Evolutionary conservation across 192 early-diverging fungal species (phyloP), one percentile per base, ranked within the genome.

Genomic region (Funneliformis geosporum): DNA sequence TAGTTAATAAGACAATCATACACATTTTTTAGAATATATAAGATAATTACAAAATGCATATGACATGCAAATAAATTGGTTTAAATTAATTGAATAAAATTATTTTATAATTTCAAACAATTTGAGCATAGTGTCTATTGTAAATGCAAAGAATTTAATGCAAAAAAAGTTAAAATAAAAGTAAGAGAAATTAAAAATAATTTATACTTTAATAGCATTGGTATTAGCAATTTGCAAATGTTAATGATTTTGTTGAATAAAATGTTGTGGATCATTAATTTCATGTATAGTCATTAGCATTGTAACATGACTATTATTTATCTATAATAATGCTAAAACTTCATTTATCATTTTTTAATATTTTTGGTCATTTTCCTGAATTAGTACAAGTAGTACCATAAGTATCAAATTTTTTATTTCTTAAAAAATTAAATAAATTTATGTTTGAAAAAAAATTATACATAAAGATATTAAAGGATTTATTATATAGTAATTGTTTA

Each of bases 381-480:
- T 76, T 81, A 44, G 44, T 28, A 11, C 50, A 64, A 61, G 39
- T 78, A 6, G 79, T 79, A 0, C 77, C 68, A 47, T 80, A 85
- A 11, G 76, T 67, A 0, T 80, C 73, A 47, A 83, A 11, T 65
- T 68, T n/a, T 28, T 76, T 78, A 16, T 73, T n/a, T 7, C 43
- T 50, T 10, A 80, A 33, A n/a, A 43, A 74, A 27, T 27, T 70
- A 62, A 44, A 83, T 83, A 21, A 83, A 67, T 11, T 67, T 70
- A 28, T 81, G 75, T 50, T 75, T 68, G 69, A 85, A 78, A 71
- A n/a, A n/a, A 79, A 83, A 73, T 83, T 85, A 69, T 85, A 71
- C 79, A 83, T 85, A 70, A 73, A 81, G 2, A 79, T 59, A 46
- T 81, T 83, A 59, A 81, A 85, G 5, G 59, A 10, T 39, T 14